A percentile compares a stretch with the other conserved stretches of the same genome.
Evolutionary conservation across 768 basidiomycete species (phyloP).

Genomic region (Mycena albidolilacea): DNA sequence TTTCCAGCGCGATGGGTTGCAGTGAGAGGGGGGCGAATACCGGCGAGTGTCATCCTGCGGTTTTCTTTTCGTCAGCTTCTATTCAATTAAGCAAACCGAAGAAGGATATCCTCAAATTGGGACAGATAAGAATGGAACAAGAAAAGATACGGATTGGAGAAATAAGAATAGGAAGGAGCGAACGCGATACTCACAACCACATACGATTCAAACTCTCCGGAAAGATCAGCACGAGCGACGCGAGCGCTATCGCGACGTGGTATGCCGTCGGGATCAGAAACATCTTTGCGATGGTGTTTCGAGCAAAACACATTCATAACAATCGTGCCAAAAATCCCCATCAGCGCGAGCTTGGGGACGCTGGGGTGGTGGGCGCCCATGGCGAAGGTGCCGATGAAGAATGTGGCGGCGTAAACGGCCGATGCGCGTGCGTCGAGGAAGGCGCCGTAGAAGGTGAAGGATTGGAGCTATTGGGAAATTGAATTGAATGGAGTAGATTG

Average conservation of each 20-base stretch:
- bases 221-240: conserved; percentile 58
- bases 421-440: conserved; percentile 62
- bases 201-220: conserved; percentile 61
- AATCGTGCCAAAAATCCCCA: conserved; percentile 61
- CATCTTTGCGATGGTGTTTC: conserved; percentile 55
- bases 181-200: conserved; percentile 51
- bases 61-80: too few species aligned
- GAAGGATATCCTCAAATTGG: too few species aligned
- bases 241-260: conserved; percentile 58
- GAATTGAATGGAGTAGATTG: not conserved
- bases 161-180: too few species aligned
- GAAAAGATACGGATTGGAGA: too few species aligned
- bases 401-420: conserved; percentile 59
- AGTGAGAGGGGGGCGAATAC: conserved; percentile 39
- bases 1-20: conserved; percentile 51
- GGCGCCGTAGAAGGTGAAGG: conserved; percentile 53
- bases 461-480: conserved; percentile 44
- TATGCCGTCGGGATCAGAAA: conserved; percentile 58
- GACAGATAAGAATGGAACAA: too few species aligned
- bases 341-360: conserved; percentile 56
- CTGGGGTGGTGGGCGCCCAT: conserved; percentile 56
- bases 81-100: too few species aligned
- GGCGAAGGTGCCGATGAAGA: conserved; percentile 60
- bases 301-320: conserved; percentile 56
- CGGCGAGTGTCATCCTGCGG: conserved; percentile 39